Percentiles rank a stretch among this genome's conserved stretches.
These are phyloP conservation scores for Gnaphalium uliginosum DNA, from an alignment of 129 eudicot genomes.

Conservation along the genomic window DNA sequence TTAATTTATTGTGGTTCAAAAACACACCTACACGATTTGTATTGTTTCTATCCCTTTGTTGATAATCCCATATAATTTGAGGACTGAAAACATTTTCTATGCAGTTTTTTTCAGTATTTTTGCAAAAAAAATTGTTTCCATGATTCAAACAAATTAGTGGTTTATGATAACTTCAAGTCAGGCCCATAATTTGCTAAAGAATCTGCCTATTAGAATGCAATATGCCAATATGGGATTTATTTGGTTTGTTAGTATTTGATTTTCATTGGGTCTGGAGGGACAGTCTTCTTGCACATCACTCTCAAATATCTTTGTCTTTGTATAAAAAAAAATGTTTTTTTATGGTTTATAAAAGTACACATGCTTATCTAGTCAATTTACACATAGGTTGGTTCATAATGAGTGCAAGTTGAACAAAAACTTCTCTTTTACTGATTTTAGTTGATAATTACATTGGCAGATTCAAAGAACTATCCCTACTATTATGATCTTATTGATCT, in stretches of 20 bases:
- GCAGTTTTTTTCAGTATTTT: constrained; percentile 6
- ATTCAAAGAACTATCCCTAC: constrained; percentile 10
- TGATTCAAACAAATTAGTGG: neutral
- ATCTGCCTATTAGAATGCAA: neutral
- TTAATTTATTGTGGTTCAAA: neutral
- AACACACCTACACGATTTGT: neutral
- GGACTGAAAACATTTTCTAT: neutral
- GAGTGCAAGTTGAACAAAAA: constrained; percentile 4
- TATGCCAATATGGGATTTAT: constrained; percentile 2
- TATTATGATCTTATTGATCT: constrained; percentile 32
- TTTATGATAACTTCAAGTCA: neutral
- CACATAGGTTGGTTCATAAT: neutral
- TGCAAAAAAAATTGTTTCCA: neutral
- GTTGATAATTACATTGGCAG: constrained; percentile 26
- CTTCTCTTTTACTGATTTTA: neutral
- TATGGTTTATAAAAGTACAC: constrained; percentile 23
- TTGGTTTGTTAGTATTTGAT: neutral
- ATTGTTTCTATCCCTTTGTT: neutral
- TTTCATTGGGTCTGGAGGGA: constrained; percentile 15
- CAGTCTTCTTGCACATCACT: constrained; percentile 3
- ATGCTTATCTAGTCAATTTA: neutral
- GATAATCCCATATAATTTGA: neutral
- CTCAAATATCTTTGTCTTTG: neutral
- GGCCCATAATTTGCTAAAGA: constrained; percentile 5
- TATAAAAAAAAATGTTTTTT: neutral